phyloP scores from a whole-genome alignment of 1,139 yeast genomes.

The Kurtzmaniella quercitrusa region DNA sequence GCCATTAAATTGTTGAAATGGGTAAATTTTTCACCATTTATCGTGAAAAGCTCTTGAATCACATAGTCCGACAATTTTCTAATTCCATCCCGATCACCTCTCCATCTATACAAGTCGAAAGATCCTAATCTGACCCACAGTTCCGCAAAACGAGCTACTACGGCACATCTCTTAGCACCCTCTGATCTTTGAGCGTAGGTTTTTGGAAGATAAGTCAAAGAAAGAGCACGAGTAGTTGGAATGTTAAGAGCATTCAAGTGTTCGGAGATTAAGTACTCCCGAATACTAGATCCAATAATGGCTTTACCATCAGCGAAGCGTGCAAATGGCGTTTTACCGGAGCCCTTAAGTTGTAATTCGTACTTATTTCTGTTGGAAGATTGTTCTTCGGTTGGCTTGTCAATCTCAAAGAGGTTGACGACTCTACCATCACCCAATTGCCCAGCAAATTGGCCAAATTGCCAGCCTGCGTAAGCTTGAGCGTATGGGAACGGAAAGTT shows the following conservation, averaged over 20 bases:
- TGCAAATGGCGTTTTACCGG: slow-evolving; percentile 88
- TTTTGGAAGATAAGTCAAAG: slow-evolving; percentile 67
- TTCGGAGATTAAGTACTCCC: slow-evolving; percentile 87
- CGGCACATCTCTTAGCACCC: slow-evolving; percentile 72
- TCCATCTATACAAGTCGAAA: slow-evolving; percentile 79
- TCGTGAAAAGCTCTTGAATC: slow-evolving; percentile 58
- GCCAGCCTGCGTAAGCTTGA: slow-evolving; percentile 94
- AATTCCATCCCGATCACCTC: slow-evolving; percentile 65
- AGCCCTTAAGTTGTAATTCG: slow-evolving; percentile 84
- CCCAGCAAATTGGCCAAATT: slow-evolving; percentile 95
- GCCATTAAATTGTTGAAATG: slow-evolving; percentile 19
- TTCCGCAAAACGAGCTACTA: slow-evolving; percentile 80
- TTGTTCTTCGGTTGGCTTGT: slow-evolving; percentile 24
- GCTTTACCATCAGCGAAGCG: slow-evolving; percentile 98
- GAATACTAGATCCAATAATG: slow-evolving; percentile 76
- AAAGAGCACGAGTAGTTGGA: slow-evolving; percentile 81
- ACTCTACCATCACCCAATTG: slow-evolving; percentile 97
- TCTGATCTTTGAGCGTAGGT: slow-evolving; percentile 71
- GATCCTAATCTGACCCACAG: slow-evolving; percentile 87
- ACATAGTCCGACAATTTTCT: slow-evolving; percentile 67
- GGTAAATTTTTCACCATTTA: slow-evolving; percentile 31
- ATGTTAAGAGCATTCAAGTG: slow-evolving; percentile 76
- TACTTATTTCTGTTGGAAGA: slow-evolving; percentile 30
- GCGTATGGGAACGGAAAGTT: slow-evolving; percentile 73
- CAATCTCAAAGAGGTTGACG: slow-evolving; percentile 69